Evolutionary conservation across 495 filamentous ascomycete genomes (phyloP).

Genomic region (Penicillium cataractarum): DNA sequence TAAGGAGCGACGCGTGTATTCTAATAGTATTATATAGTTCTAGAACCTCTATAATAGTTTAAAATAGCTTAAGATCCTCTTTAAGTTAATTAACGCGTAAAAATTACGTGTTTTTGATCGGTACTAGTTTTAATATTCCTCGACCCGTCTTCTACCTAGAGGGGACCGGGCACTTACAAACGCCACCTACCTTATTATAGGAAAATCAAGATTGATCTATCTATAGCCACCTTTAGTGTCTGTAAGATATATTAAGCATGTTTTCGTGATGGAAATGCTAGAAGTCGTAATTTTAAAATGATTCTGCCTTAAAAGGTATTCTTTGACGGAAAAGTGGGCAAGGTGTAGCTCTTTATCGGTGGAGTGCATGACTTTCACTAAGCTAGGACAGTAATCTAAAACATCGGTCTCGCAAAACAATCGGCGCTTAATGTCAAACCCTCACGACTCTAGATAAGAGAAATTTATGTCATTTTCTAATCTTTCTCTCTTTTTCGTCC

Average conservation of each 20-base stretch:
- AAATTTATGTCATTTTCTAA: too few relatives aligned
- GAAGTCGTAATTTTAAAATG: slow-evolving; percentile 10
- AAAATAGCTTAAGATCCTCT: too few relatives aligned
- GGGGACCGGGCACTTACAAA: too few relatives aligned
- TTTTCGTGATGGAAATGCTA: slow-evolving; percentile 27
- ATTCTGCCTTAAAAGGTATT: slow-evolving; percentile 12
- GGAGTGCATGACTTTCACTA: slow-evolving; percentile 17
- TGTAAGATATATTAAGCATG: slow-evolving; percentile 10
- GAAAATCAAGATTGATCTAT: slow-evolving; percentile 22
- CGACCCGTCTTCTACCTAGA: too few relatives aligned
- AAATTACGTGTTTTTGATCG: too few relatives aligned
- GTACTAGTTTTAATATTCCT: too few relatives aligned
- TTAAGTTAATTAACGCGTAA: too few relatives aligned
- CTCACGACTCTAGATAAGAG: too few relatives aligned
- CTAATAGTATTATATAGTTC: too few relatives aligned
- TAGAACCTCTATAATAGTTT: too few relatives aligned
- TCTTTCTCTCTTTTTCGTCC: too few relatives aligned
- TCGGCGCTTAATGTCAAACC: slow-evolving; percentile 23
- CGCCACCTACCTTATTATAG: slow-evolving; percentile 25
- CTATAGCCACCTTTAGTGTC: slow-evolving; percentile 15
- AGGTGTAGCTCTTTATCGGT: slow-evolving; percentile 23
- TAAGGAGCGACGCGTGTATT: too few relatives aligned
- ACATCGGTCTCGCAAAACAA: slow-evolving; percentile 25
- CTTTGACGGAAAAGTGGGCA: slow-evolving; percentile 37
- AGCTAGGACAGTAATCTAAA: slow-evolving; percentile 23